phyloP scores from a whole-genome alignment of 768 basidiomycete genomes.

The Suillus cothurnatus region DNA sequence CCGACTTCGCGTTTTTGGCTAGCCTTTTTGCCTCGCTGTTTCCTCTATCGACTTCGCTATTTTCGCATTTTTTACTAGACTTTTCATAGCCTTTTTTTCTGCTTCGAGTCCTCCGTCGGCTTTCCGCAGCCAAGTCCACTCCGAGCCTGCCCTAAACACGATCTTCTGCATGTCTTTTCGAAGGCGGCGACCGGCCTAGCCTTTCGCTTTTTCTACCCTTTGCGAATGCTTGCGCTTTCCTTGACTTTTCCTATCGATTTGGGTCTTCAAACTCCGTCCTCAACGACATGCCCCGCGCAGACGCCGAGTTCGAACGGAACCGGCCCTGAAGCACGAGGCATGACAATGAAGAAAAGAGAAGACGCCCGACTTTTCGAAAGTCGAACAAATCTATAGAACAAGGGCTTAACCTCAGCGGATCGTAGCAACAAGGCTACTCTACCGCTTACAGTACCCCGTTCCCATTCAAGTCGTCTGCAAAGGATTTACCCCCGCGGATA shows the following conservation, averaged over 20 bases:
- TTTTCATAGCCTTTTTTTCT: no score
- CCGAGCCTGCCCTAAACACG: neutral
- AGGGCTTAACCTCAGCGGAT: slow-evolving; percentile 77
- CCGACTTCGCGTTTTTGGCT: no score
- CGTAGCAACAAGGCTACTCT: slow-evolving; percentile 80
- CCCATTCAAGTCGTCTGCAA: slow-evolving; percentile 80
- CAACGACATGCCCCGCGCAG: neutral
- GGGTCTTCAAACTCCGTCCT: neutral
- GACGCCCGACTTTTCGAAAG: slow-evolving; percentile 25
- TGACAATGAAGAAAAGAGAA: neutral
- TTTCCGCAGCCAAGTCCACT: no score
- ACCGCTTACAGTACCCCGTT: slow-evolving; percentile 76
- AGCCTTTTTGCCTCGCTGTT: no score
- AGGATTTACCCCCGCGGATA: slow-evolving; percentile 74
- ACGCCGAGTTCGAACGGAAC: neutral
- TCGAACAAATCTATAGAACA: slow-evolving; percentile 72
- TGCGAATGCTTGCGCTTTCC: no score
- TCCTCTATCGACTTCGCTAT: no score
- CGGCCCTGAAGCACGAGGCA: neutral
- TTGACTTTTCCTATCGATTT: neutral
- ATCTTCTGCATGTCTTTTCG: neutral
- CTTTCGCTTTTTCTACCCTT: no score
- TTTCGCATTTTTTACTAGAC: no score
- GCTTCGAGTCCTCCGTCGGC: no score
- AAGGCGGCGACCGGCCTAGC: neutral